These are phyloP conservation scores for Kodamaea neixiangensis DNA, from an alignment of 805 yeast genomes.

Conservation along the genomic window DNA sequence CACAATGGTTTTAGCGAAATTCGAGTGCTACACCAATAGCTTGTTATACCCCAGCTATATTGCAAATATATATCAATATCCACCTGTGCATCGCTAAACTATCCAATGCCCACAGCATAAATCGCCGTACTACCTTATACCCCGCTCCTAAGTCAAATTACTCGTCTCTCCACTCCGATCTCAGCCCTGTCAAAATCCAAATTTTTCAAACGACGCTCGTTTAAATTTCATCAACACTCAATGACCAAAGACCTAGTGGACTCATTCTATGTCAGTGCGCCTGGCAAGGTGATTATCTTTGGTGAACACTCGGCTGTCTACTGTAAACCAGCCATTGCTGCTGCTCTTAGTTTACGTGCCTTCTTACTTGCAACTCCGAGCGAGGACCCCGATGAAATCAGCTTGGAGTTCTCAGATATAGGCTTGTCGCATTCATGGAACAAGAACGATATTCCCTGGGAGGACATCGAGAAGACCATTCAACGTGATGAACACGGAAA, in stretches of 20 bases:
- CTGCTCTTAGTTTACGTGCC: slow-evolving; percentile 85
- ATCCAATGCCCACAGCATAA: too few relatives aligned
- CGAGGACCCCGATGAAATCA: slow-evolving; percentile 43
- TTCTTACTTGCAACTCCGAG: slow-evolving; percentile 65
- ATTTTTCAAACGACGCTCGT: neutral
- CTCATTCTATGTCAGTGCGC: slow-evolving; percentile 85
- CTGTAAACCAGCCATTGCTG: slow-evolving; percentile 93
- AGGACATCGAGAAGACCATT: slow-evolving; percentile 25
- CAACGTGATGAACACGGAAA: slow-evolving; percentile 20
- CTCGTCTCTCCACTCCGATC: neutral
- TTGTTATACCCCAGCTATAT: too few relatives aligned
- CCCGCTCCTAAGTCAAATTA: too few relatives aligned
- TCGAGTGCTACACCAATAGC: too few relatives aligned
- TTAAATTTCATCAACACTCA: neutral
- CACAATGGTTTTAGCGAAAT: too few relatives aligned
- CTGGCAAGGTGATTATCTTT: slow-evolving; percentile 93
- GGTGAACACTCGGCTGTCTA: slow-evolving; percentile 98
- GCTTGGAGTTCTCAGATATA: slow-evolving; percentile 83
- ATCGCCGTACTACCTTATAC: too few relatives aligned
- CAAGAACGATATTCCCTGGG: slow-evolving; percentile 63
- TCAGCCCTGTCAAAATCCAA: neutral
- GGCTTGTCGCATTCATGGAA: slow-evolving; percentile 66
- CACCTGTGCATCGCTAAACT: too few relatives aligned
- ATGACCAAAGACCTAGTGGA: slow-evolving; percentile 7
- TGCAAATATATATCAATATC: too few relatives aligned